A percentile compares a stretch with the other conserved stretches of the same genome.
Conservation (phyloP, 1,139 yeast species). For the Yamadazyma friedrichii region DNA sequence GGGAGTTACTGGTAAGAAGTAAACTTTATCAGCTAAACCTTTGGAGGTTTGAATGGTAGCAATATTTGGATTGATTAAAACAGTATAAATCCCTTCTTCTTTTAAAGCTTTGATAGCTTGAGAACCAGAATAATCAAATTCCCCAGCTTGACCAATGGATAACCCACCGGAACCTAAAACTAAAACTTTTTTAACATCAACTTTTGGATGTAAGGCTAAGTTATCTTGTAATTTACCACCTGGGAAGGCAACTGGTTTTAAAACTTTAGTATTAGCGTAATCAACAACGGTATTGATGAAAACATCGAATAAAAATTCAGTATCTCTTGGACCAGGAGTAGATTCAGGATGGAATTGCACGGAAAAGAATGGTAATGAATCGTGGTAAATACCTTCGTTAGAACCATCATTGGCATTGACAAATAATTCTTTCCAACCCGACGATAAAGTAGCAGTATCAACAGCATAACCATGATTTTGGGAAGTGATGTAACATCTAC, state of each 20-base stretch:
- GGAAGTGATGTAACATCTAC: constrained; percentile 97
- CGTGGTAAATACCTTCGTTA: constrained; percentile 96
- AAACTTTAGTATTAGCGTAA: constrained; percentile 49
- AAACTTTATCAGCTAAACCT: constrained; percentile 96
- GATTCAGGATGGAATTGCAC: constrained; percentile 99
- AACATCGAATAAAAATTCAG: constrained; percentile 94
- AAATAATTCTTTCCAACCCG: constrained; percentile 91
- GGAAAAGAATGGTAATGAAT: constrained; percentile 88
- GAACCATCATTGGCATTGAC: constrained; percentile 97
- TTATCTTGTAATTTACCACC: constrained; percentile 81
- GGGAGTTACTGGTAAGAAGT: constrained; percentile 93
- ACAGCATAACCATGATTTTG: constrained; percentile 99
- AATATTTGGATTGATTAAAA: constrained; percentile 93
- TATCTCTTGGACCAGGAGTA: constrained; percentile 98
- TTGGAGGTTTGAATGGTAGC: constrained; percentile 98
- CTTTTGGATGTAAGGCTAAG: constrained; percentile 68
- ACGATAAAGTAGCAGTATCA: constrained; percentile 68
- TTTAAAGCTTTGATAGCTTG: constrained; percentile 93
- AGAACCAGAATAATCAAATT: constrained; percentile 97
- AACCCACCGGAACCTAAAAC: constrained; percentile 98
- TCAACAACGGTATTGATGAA: constrained; percentile 82
- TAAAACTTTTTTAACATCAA: constrained; percentile 86
- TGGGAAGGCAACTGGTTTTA: constrained; percentile 83
- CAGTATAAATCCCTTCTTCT: constrained; percentile 96
- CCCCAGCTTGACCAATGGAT: constrained; percentile 99